A percentile compares a stretch with the other conserved stretches of the same genome.
phyloP scores from a whole-genome alignment of 306 rosid genomes.

The Prunus salicina region DNA sequence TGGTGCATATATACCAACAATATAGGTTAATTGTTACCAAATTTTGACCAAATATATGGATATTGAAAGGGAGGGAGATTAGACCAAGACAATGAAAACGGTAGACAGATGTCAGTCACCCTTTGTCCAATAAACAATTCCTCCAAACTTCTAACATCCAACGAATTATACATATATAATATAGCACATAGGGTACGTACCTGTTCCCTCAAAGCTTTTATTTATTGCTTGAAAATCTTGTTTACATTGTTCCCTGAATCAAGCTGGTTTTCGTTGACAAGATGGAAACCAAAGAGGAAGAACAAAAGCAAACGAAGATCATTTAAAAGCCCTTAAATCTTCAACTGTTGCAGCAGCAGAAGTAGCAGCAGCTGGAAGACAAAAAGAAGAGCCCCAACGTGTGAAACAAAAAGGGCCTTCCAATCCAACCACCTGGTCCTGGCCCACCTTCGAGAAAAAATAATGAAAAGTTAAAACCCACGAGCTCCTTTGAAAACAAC shows the following conservation, averaged over 20 bases:
- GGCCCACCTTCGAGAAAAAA: slow-evolving; percentile 44
- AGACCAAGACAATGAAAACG: slow-evolving; percentile 20
- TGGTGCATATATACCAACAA: background rate
- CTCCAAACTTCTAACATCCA: background rate
- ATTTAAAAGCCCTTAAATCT: slow-evolving; percentile 35
- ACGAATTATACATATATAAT: background rate
- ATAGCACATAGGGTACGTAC: background rate
- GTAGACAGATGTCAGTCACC: slow-evolving; percentile 23
- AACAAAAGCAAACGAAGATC: background rate
- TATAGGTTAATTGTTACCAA: slow-evolving; percentile 3
- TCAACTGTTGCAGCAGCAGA: slow-evolving; percentile 29
- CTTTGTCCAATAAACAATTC: slow-evolving; percentile 19
- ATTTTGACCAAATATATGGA: slow-evolving; percentile 1
- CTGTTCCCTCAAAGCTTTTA: slow-evolving; percentile 3
- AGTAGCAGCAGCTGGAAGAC: slow-evolving; percentile 33
- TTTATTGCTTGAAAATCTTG: slow-evolving; percentile 9
- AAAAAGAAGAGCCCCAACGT: slow-evolving; percentile 58
- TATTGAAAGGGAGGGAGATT: slow-evolving; percentile 17
- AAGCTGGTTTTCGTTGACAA: slow-evolving; percentile 12
- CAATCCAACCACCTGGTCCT: background rate
- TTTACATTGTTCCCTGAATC: slow-evolving; percentile 40
- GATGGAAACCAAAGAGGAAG: slow-evolving; percentile 5
- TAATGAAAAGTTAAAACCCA: slow-evolving; percentile 11
- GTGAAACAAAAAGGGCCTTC: slow-evolving; percentile 68
- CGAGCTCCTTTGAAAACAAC: slow-evolving; percentile 47